These are phyloP conservation scores for Colletotrichum costaricense DNA, from an alignment of 2,329 filamentous ascomycete species.

Conservation along the genomic window DNA sequence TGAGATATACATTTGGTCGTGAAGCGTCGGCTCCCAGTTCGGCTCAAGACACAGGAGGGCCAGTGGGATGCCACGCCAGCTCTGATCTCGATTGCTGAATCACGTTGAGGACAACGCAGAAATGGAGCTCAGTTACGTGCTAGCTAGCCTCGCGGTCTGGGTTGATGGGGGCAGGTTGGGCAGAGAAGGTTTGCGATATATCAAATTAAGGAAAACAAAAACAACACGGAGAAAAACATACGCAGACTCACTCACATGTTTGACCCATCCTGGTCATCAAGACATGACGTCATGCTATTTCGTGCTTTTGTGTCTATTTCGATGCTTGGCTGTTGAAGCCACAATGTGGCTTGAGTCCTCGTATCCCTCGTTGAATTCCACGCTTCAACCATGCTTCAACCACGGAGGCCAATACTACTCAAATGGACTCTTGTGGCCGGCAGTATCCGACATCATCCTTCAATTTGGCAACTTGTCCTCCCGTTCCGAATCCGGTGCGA, in stretches of 20 bases:
- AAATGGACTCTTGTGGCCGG: neutral
- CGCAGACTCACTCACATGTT: neutral
- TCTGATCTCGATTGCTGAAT: neutral
- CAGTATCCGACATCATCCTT: neutral
- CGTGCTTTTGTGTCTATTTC: too few relatives aligned
- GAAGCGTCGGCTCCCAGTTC: neutral
- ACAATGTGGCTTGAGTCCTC: neutral
- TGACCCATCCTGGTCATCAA: neutral
- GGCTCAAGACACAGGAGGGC: too few relatives aligned
- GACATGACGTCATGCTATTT: neutral
- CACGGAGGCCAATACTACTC: neutral
- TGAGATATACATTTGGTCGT: neutral
- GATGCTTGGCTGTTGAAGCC: neutral
- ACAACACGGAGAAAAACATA: neutral
- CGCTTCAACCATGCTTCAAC: neutral
- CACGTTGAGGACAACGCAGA: neutral
- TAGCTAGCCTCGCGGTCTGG: too few relatives aligned
- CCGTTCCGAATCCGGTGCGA: neutral
- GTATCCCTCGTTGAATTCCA: neutral
- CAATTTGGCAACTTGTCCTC: neutral
- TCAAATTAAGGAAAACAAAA: neutral
- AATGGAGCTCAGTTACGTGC: neutral
- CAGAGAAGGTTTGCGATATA: neutral
- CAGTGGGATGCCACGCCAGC: neutral
- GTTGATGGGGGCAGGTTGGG: neutral